phyloP scores from a whole-genome alignment of 495 filamentous ascomycete genomes.

The Penicillium silybi region DNA sequence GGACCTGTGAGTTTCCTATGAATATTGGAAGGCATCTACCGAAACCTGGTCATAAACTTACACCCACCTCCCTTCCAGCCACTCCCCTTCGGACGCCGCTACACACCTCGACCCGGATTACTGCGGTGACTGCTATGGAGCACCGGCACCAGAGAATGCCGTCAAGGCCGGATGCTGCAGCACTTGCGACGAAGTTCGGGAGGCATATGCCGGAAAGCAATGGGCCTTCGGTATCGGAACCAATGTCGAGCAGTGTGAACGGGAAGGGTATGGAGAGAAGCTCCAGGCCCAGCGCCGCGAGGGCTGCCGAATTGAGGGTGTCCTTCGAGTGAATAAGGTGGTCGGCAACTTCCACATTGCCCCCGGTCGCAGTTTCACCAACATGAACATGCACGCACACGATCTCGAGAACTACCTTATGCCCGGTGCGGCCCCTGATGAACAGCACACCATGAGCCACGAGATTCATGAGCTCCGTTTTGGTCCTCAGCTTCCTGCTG shows the following conservation, averaged over 20 bases:
- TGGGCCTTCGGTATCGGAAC: constrained; percentile 95
- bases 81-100: constrained; percentile 61
- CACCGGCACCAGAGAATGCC: constrained; percentile 63
- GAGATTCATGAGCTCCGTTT: constrained; percentile 88
- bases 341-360: constrained; percentile 99
- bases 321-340: constrained; percentile 94
- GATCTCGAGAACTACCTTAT: constrained; percentile 92
- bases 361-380: constrained; percentile 88
- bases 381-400: constrained; percentile 94
- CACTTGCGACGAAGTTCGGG: constrained; percentile 93
- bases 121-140: constrained; percentile 92
- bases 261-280: constrained; percentile 87
- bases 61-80: constrained; percentile 37
- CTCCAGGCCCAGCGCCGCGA: constrained; percentile 83
- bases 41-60: background rate
- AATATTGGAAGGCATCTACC: background rate
- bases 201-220: constrained; percentile 80
- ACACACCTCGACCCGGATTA: constrained; percentile 84
- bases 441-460: constrained; percentile 83
- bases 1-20: constrained; percentile 57
- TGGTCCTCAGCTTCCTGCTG: constrained; percentile 83
- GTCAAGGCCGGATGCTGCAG: constrained; percentile 84
- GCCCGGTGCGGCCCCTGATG: constrained; percentile 42
- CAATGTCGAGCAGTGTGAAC: constrained; percentile 90
- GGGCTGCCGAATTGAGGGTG: constrained; percentile 92